Percentiles rank a stretch among this genome's conserved stretches.
phyloP scores from a whole-genome alignment of 345 rosid species.

The Balakata baccata region DNA sequence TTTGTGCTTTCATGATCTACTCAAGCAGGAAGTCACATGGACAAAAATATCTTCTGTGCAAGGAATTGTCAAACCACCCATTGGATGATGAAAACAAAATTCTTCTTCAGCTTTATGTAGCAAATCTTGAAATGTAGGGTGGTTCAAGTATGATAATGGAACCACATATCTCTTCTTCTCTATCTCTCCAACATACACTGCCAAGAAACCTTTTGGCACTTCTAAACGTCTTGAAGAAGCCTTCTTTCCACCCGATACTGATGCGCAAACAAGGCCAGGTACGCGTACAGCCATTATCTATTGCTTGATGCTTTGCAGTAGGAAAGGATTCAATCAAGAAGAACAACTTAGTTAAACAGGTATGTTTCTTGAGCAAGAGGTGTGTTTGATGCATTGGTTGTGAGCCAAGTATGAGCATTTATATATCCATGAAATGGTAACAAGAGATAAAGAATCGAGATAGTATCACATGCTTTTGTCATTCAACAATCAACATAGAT shows the following conservation, averaged over 20 bases:
- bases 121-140: conserved; percentile 10
- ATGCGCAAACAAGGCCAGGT: neutral
- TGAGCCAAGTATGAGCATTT: no score
- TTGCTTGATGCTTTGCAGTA: no score
- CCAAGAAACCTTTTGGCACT: conserved; percentile 24
- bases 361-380: no score
- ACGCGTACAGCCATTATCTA: neutral
- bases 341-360: no score
- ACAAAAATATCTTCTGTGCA: conserved; percentile 9
- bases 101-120: conserved; percentile 1
- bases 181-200: conserved; percentile 41
- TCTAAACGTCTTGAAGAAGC: neutral
- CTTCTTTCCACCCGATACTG: conserved; percentile 3
- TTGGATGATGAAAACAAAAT: conserved; percentile 14
- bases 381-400: no score
- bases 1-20: neutral
- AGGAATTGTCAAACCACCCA: conserved; percentile 19
- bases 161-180: conserved; percentile 3
- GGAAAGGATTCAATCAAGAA: no score
- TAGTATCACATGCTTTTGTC: no score
- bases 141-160: conserved; percentile 7
- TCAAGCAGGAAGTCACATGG: neutral
- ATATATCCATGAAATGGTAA: no score
- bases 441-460: no score
- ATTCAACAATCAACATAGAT: no score